These are phyloP conservation scores for Talinum fruticosum DNA, from an alignment of 148 eudicot genomes.

Conservation along the genomic window DNA sequence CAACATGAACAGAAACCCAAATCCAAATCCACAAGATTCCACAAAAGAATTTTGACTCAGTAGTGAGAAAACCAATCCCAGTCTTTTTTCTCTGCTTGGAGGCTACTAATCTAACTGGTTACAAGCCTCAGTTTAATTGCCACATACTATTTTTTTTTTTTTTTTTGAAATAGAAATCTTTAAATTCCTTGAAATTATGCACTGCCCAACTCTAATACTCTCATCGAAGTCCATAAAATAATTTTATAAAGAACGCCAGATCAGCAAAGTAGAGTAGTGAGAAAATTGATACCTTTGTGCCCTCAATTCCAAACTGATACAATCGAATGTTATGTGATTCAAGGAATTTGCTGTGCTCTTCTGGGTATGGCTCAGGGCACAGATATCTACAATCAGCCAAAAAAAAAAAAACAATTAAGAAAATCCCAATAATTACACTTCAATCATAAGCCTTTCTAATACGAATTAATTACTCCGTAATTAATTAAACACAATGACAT, in stretches of 20 bases:
- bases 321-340: conserved; percentile 48
- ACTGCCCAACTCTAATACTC: neutral
- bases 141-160: too few species aligned
- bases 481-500: neutral
- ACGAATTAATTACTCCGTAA: neutral
- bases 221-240: neutral
- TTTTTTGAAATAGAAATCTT: neutral
- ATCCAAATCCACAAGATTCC: neutral
- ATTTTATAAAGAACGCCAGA: neutral
- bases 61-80: neutral
- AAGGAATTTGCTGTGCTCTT: conserved; percentile 58
- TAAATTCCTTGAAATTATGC: neutral
- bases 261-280: neutral
- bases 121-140: neutral
- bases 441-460: neutral
- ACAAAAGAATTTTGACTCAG: neutral
- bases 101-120: neutral
- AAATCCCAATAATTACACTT: conserved; percentile 1
- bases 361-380: conserved; percentile 76
- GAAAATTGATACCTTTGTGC: conserved; percentile 58
- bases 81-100: neutral
- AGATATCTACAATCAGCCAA: conserved; percentile 39
- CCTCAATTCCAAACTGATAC: conserved; percentile 81
- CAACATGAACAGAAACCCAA: neutral
- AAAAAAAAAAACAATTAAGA: too few species aligned